Evolutionary conservation across 176 grass and related monocot genomes (phyloP).

Genomic region (Musa itinerans): DNA sequence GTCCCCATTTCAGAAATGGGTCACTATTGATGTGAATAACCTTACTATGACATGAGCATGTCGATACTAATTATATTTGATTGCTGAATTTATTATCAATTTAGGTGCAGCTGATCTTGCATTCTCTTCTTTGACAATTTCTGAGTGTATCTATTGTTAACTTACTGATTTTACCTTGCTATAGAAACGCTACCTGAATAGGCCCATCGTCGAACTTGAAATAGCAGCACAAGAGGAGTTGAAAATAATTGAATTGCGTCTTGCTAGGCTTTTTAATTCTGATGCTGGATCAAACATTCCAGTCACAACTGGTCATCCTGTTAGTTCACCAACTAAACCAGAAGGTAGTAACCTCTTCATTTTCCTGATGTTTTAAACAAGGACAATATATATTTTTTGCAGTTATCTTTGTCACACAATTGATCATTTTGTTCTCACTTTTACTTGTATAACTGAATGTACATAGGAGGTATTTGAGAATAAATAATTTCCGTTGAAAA

Average conservation of each 20-base stretch:
- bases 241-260: conserved; percentile 74
- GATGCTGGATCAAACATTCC: conserved; percentile 23
- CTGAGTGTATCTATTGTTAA: not conserved
- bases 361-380: not conserved
- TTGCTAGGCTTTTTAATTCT: conserved; percentile 60
- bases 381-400: no score
- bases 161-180: conserved; percentile 15
- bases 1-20: not conserved
- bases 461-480: no score
- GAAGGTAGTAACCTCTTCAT: conserved; percentile 35
- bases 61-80: not conserved
- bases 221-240: conserved; percentile 76
- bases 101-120: not conserved
- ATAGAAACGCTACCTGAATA: conserved; percentile 79
- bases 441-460: no score
- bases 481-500: no score
- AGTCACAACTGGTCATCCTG: conserved; percentile 5
- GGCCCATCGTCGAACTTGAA: conserved; percentile 82
- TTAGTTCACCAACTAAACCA: conserved; percentile 32
- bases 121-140: not conserved
- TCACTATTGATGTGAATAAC: not conserved
- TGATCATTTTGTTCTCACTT: no score
- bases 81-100: not conserved
- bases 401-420: no score
- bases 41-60: not conserved